Percentiles rank a stretch among this genome's conserved stretches.
Evolutionary conservation across 139 green algal species (phyloP).

Genomic region (Micromonas commoda): DNA sequence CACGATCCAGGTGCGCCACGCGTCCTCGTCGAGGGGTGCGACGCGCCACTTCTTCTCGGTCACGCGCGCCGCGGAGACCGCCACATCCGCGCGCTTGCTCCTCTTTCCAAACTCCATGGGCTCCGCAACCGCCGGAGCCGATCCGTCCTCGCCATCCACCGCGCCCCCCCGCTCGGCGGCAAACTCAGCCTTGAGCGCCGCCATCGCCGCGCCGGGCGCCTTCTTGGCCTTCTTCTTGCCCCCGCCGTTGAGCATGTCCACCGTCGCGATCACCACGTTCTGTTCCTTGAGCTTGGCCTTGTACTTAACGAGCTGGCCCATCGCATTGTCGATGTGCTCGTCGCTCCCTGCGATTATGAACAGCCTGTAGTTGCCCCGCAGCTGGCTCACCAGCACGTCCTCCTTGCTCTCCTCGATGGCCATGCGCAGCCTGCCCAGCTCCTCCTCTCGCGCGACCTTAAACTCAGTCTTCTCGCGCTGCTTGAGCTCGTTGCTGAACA

Average conservation of each 20-base stretch:
- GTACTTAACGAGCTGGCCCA: neutral
- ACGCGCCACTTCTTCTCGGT: neutral
- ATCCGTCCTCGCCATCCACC: neutral
- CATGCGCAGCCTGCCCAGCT: constrained; percentile 68
- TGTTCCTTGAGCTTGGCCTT: constrained; percentile 3
- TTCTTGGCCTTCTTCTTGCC: neutral
- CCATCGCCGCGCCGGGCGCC: neutral
- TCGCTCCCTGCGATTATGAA: constrained; percentile 11
- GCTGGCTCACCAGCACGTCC: neutral
- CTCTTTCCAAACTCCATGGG: constrained; percentile 7
- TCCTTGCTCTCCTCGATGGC: neutral
- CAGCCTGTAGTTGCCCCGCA: neutral
- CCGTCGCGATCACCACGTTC: constrained; percentile 2
- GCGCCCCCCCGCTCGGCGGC: no score
- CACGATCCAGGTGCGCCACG: constrained; percentile 20
- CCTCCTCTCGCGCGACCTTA: constrained; percentile 67
- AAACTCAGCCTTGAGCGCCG: neutral
- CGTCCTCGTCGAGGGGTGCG: neutral
- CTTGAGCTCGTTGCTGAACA: constrained; percentile 67
- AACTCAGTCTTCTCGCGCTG: constrained; percentile 42
- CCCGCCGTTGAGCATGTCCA: neutral
- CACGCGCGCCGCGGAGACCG: neutral
- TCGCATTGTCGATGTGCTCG: constrained; percentile 1
- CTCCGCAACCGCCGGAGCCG: neutral
- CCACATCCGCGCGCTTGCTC: neutral